Evolutionary conservation across 179 eudicot species (phyloP).

Genomic region (Corrigiola litoralis): DNA sequence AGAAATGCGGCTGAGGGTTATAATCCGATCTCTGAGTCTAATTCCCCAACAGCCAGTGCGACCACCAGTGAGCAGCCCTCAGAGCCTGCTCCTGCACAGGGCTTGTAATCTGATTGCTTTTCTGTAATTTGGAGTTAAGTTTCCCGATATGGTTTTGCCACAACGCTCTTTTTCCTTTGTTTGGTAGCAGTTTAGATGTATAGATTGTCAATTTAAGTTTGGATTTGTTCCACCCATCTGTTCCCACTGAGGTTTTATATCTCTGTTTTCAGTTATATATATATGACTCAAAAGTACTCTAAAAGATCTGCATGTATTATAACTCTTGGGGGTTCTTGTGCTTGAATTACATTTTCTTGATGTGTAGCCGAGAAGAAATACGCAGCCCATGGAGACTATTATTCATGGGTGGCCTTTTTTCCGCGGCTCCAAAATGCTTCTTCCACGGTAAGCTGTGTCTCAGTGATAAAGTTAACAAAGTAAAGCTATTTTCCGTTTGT

Average conservation of each 20-base stretch:
- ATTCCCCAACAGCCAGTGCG: slow-evolving; percentile 33
- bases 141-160: not conserved
- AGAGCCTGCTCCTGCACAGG: slow-evolving; percentile 38
- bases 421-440: too few relatives aligned
- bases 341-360: not conserved
- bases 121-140: not conserved
- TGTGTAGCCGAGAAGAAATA: too few relatives aligned
- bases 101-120: slow-evolving; percentile 15
- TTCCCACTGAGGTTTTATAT: not conserved
- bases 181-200: slow-evolving; percentile 13
- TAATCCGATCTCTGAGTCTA: slow-evolving; percentile 33
- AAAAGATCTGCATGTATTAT: not conserved
- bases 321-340: not conserved
- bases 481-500: too few relatives aligned
- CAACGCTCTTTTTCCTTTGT: not conserved
- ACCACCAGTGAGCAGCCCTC: slow-evolving; percentile 30
- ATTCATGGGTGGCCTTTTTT: too few relatives aligned
- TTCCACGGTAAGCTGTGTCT: too few relatives aligned
- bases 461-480: too few relatives aligned
- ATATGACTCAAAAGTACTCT: too few relatives aligned
- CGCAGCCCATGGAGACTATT: too few relatives aligned
- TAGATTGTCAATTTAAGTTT: slow-evolving; percentile 7
- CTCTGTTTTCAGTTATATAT: not conserved
- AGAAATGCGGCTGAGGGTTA: slow-evolving; percentile 34
- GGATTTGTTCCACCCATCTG: not conserved